A percentile compares a stretch with the other conserved stretches of the same genome.
Conservation (phyloP, 1,139 yeast species). For the Candida sp. region DNA sequence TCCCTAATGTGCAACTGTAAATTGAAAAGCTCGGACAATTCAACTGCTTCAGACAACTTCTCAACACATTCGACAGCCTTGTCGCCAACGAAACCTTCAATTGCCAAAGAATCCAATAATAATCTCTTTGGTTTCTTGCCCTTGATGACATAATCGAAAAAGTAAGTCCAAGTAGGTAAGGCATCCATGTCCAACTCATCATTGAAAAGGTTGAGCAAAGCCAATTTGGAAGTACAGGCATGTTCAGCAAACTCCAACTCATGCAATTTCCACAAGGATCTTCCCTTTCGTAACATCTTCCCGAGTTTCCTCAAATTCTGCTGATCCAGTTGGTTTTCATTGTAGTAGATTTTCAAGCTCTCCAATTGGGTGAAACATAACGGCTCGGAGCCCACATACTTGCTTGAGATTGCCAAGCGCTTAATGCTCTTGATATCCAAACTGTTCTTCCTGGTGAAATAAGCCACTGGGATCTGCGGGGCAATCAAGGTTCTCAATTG, state of each 20-base stretch:
- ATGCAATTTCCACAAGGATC: conserved; percentile 4
- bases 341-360: conserved; percentile 8
- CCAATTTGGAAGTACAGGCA: conserved; percentile 2
- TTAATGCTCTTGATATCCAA: conserved; percentile 2
- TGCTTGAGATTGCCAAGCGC: conserved; percentile 6
- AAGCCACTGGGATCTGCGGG: conserved; percentile 7
- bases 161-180: conserved; percentile 8
- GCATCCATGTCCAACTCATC: background rate
- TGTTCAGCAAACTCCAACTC: conserved; percentile 10
- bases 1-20: conserved; percentile 10
- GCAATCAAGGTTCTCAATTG: conserved; percentile 8
- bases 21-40: conserved; percentile 7
- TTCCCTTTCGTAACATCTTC: background rate
- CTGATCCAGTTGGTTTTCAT: conserved; percentile 6
- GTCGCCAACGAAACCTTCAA: conserved; percentile 9
- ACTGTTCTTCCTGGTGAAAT: conserved; percentile 2
- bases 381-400: background rate
- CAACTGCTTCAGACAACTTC: conserved; percentile 3
- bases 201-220: conserved; percentile 10
- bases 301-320: conserved; percentile 6
- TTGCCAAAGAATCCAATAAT: conserved; percentile 8
- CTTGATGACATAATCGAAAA: conserved; percentile 4
- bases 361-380: conserved; percentile 6
- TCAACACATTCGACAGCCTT: conserved; percentile 2
- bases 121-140: background rate